A percentile compares a stretch with the other conserved stretches of the same genome.
phyloP scores from a whole-genome alignment of 2,329 filamentous ascomycete genomes.

The Apiospora saccharicola region DNA sequence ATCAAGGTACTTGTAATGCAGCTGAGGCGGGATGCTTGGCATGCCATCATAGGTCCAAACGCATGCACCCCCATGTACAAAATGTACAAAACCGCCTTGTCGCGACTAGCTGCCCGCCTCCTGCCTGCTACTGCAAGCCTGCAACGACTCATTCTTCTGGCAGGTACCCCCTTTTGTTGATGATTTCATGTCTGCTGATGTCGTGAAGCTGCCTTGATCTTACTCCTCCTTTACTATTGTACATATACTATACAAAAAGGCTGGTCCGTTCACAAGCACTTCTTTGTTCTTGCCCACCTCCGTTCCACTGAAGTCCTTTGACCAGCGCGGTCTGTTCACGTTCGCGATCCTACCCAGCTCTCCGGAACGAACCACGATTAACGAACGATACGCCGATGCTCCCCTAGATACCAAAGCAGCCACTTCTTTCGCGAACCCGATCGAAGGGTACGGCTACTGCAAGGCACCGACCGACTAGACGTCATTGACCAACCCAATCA shows the following conservation, averaged over 20 bases:
- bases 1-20: background rate
- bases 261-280: background rate
- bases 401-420: background rate
- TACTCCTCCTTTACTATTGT: background rate
- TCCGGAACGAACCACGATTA: background rate
- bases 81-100: constrained; percentile 10
- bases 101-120: background rate
- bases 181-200: constrained; percentile 6
- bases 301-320: background rate
- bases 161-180: constrained; percentile 4
- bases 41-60: constrained; percentile 19
- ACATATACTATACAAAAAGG: background rate
- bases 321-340: background rate
- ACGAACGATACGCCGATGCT: background rate
- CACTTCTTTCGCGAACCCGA: background rate
- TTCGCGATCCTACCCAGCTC: background rate
- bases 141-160: constrained; percentile 10
- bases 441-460: constrained; percentile 1
- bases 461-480: constrained; percentile 13
- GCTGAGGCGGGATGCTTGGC: constrained; percentile 17
- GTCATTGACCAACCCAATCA: constrained; percentile 33
- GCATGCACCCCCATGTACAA: constrained; percentile 10
- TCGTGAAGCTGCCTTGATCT: constrained; percentile 7
- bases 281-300: constrained; percentile 8
- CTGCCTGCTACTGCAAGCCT: constrained; percentile 8